A percentile compares a stretch with the other conserved stretches of the same genome.
These are phyloP conservation scores for Lodderomyces theae DNA, from an alignment of 1,139 yeast species.

Conservation along the genomic window DNA sequence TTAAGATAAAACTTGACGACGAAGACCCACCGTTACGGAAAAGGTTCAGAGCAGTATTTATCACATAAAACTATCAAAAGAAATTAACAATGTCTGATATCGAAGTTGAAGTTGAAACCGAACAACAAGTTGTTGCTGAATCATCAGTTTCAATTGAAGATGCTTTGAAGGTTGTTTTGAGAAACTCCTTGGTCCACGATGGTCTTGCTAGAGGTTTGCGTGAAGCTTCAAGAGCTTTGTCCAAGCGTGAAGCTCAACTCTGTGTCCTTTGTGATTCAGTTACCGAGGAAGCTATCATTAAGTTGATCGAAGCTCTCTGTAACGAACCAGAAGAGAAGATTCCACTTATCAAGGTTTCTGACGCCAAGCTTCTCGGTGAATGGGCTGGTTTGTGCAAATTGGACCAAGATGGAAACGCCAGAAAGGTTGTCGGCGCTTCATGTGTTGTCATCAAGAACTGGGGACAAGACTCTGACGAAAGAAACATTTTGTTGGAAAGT, in stretches of 20 bases:
- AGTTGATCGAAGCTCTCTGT: slow-evolving; percentile 99
- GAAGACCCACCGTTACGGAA: slow-evolving; percentile 1
- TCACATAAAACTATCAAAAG: background rate
- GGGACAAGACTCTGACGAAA: slow-evolving; percentile 99
- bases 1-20: slow-evolving; percentile 2
- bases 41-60: slow-evolving; percentile 3
- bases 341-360: slow-evolving; percentile 98
- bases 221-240: slow-evolving; percentile 98
- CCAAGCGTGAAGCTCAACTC: slow-evolving; percentile 97
- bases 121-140: slow-evolving; percentile 80
- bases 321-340: slow-evolving; percentile 96
- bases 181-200: slow-evolving; percentile 97
- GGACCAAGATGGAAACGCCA: slow-evolving; percentile 99
- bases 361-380: slow-evolving; percentile 99
- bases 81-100: slow-evolving; percentile 67
- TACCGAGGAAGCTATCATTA: slow-evolving; percentile 95
- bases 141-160: slow-evolving; percentile 96
- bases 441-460: slow-evolving; percentile 99
- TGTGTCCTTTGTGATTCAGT: slow-evolving; percentile 98
- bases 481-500: slow-evolving; percentile 95
- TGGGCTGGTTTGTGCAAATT: slow-evolving; percentile 99
- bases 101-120: slow-evolving; percentile 81
- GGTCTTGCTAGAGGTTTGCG: slow-evolving; percentile 99
- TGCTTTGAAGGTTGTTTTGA: slow-evolving; percentile 96
- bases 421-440: slow-evolving; percentile 99